Evolutionary conservation across 2,329 filamentous ascomycete genomes (phyloP), one percentile per base, ranked within the genome.

Genomic region (Zasmidium citrigriseum): DNA sequence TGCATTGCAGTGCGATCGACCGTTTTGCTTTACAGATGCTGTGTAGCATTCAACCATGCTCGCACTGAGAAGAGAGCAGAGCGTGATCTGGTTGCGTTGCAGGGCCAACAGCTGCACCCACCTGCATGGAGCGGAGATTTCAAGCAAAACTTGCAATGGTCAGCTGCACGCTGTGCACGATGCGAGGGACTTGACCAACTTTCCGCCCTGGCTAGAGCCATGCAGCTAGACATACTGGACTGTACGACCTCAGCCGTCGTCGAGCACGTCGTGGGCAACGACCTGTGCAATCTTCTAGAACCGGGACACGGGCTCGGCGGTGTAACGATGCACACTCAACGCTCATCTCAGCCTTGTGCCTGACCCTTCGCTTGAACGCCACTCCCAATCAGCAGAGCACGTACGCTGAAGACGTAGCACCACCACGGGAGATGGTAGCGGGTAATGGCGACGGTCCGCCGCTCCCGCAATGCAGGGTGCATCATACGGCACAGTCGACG

Each of bases 1-100:
- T 45, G 41, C 53, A 52, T 34, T 29, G 55, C 58, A 55, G 58
- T 54, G 57, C 52, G 54, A 61, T 59, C 58, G 55, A 54, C 55
- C 56, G 53, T 46, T 46, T 50, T 41, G 34, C 14, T 41, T 41
- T 41, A 38, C 49, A 45, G 57, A 57, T 52, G 45, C 34, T 54
- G 53, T 62, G 59, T 57, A 57, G 38, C 53, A 23, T 9, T 41
- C n/a, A 46, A 25, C 20, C 34, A 29, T 46, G 46, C 27, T 7
- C 27, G 7, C 34, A n/a, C 18, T n/a, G 34, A 41, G 18, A n/a
- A 41, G 14, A 4, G 34, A 41, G 34, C 5, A 41, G 16, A n/a
- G 18, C 18, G 34, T 41, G 34, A 41, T 41, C 34, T 16, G 16
- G 34, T n/a, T 41, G 34, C 34, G 34, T 41, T 41, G 34, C 34